Evolutionary conservation across 2,329 filamentous ascomycete species (phyloP), one percentile per base, ranked within the genome.

Genomic region (Ascochyta koolunga): DNA sequence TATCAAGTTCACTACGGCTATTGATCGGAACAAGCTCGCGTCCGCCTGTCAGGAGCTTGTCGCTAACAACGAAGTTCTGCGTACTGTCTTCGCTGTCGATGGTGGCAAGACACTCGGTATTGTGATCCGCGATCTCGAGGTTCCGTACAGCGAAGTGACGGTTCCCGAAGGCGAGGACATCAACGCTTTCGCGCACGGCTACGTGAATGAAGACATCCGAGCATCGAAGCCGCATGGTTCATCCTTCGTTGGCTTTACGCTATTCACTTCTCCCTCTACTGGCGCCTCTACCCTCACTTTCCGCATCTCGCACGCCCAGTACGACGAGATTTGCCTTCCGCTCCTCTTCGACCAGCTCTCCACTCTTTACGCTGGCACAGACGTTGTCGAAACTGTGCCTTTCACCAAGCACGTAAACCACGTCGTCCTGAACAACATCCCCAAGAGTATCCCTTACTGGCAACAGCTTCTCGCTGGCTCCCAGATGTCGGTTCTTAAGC

Each of bases 301-400:
- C 67, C 82, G 86, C 50, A 81, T 89, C 50, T 89, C 86, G 0
- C 87, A 89, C 68, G 84, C 86, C 0, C 86, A 89, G 61, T 89
- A 89, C 65, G 87, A 89, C 59, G 87, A 87, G 58, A 85, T 89
- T 19, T 89, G 83, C 60, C 78, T 89, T 8, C 83, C 85, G 0
- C 75, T 80, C n/a, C 79, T 89, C 18, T 80, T 89, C 52, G 79
- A 78, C 16, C 84, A 88, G 64, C 80, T 89, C 35, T 83, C 82
- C 3, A 78, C 79, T 0, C 76, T 87, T 5, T 86, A 82, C 43
- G 66, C 77, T 36, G 77, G 75, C 7, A 56, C 56, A 6, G 29
- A 58, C 0, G 49, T 76, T 5, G 49, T 67, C 0, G 51, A 62
- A 54, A 55, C 69, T n/a, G 39, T 76, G 3, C 78, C 79, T 0